These are phyloP conservation scores for Sinapis alba DNA, from an alignment of 441 rosid species.

Conservation along the genomic window DNA sequence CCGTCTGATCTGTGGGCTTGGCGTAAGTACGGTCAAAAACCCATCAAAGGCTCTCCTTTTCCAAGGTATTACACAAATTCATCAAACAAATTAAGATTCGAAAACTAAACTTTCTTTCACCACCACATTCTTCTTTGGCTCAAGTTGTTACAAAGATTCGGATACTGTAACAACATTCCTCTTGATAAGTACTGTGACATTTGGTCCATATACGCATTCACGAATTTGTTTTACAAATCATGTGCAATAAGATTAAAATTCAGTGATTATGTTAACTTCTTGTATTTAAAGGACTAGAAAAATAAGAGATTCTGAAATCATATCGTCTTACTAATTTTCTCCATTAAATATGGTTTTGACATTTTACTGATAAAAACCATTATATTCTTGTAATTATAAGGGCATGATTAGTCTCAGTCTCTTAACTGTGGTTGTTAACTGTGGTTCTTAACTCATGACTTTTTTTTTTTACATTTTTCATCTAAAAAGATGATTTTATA, in stretches of 20 bases:
- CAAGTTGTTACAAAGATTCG: constrained; percentile 30
- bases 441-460: no score
- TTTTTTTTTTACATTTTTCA: no score
- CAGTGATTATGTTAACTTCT: background rate
- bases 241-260: background rate
- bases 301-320: background rate
- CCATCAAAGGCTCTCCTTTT: constrained; percentile 94
- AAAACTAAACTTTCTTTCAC: background rate
- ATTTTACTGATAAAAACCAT: background rate
- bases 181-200: background rate
- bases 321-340: background rate
- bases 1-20: constrained; percentile 98
- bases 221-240: background rate
- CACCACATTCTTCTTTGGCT: constrained; percentile 11
- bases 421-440: no score
- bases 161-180: background rate
- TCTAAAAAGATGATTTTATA: no score
- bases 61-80: constrained; percentile 59
- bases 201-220: constrained; percentile 5
- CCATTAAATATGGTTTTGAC: background rate
- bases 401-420: no score
- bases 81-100: background rate
- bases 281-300: background rate
- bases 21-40: constrained; percentile 97
- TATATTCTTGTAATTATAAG: background rate